These are phyloP conservation scores for Fremontodendron californicum DNA, from an alignment of 345 rosid species.

Conservation along the genomic window DNA sequence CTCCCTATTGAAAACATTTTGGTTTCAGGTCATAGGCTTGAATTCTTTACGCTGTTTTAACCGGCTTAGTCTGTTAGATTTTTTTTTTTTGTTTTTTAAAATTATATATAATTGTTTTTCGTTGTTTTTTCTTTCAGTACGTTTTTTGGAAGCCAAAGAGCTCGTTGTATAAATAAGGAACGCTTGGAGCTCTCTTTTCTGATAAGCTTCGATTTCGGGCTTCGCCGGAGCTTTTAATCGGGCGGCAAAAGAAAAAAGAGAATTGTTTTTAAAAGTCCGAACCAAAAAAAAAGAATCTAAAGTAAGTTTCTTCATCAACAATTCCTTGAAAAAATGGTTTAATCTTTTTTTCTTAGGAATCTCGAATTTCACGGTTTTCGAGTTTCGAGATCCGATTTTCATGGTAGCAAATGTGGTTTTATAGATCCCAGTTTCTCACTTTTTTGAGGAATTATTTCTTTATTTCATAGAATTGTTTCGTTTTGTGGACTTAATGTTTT, in stretches of 20 bases:
- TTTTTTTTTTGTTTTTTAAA: no score
- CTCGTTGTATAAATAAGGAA: not conserved
- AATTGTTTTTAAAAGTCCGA: not conserved
- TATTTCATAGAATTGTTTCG: not conserved
- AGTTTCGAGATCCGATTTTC: conserved; percentile 32
- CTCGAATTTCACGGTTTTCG: conserved; percentile 16
- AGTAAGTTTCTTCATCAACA: conserved; percentile 17
- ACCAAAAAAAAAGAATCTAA: not conserved
- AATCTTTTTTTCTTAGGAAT: not conserved
- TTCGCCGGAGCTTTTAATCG: conserved; percentile 22
- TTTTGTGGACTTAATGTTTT: not conserved
- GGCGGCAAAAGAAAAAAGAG: not conserved
- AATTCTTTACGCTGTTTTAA: not conserved
- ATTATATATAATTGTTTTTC: not conserved
- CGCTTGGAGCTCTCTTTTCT: not conserved
- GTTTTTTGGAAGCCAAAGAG: not conserved
- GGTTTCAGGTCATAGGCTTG: not conserved
- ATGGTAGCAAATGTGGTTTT: conserved; percentile 10
- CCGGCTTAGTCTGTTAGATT: not conserved
- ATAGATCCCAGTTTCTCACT: not conserved
- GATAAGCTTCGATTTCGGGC: conserved; percentile 9
- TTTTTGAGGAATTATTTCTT: not conserved
- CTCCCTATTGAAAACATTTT: not conserved
- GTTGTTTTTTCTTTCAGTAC: not conserved
- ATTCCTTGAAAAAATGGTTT: not conserved